Evolutionary conservation across 1,139 yeast species (phyloP).

Genomic region (Magnusiomyces paraingens): DNA sequence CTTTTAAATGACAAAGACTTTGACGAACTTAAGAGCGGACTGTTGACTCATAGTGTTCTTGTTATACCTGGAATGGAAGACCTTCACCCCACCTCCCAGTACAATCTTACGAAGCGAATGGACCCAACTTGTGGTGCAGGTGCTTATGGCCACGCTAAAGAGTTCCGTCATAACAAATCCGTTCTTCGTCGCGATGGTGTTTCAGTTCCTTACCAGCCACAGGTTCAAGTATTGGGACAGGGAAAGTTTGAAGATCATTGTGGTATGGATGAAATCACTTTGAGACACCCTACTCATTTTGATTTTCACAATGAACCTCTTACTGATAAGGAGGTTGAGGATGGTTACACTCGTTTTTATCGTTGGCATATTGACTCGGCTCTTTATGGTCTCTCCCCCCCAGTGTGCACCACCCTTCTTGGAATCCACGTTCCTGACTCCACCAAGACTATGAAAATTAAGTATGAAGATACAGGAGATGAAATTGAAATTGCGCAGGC

Average conservation of each 20-base stretch:
- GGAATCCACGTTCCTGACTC: constrained; percentile 56
- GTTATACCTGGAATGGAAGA: constrained; percentile 63
- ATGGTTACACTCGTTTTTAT: constrained; percentile 68
- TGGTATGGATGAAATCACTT: constrained; percentile 62
- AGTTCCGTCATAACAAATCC: constrained; percentile 69
- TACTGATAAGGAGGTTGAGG: constrained; percentile 50
- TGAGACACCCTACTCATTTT: constrained; percentile 79
- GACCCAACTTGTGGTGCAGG: constrained; percentile 62
- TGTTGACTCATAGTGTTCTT: constrained; percentile 59
- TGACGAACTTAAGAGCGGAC: constrained; percentile 51
- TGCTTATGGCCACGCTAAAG: constrained; percentile 77
- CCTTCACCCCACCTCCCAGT: constrained; percentile 65
- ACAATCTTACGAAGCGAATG: constrained; percentile 61
- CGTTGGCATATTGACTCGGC: constrained; percentile 94
- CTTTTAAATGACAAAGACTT: constrained; percentile 58
- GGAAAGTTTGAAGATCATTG: constrained; percentile 59
- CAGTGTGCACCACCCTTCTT: constrained; percentile 71
- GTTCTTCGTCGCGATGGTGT: constrained; percentile 75
- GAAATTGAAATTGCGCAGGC: constrained; percentile 65
- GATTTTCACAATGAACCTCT: constrained; percentile 66
- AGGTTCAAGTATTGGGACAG: constrained; percentile 82
- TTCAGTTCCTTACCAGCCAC: constrained; percentile 74
- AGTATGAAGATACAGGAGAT: constrained; percentile 62
- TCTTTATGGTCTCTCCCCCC: constrained; percentile 74
- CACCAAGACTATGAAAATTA: constrained; percentile 41